Evolutionary conservation across 139 green algal species (phyloP), one percentile per base, ranked within the genome.

Genomic region (Coelastrella sp.): DNA sequence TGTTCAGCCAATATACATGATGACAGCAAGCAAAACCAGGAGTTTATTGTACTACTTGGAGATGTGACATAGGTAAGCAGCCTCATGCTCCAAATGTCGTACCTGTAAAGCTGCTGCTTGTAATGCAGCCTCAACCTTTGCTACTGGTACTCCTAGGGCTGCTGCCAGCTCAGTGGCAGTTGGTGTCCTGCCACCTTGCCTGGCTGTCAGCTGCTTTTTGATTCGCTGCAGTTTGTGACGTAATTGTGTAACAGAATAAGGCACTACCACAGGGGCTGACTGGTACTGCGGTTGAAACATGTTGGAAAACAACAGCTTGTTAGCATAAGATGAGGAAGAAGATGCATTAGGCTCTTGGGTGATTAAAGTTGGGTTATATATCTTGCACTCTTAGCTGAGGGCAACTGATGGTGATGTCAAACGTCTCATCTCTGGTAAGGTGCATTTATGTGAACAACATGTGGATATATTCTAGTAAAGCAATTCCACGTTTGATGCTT

Each of bases 91-190:
- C 59, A 21, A 30, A 27, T 17, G 2, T 27, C 67, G 19, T 38
- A 76, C 68, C 68, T 76, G 68, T 38, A 76, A 25, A 21, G 17
- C 19, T 2, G 68, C 30, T 7, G 68, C 68, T n/a, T 76, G 35
- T 38, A 76, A n/a, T 32, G 37, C 68, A 6, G 25, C 37, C 68
- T 57, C 35, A 27, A 38, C 68, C 68, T 76, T 38, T 38, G 41
- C 34, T 38, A 57, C 17, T 6, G 68, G 21, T 5, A 76, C 35
- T 21, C 68, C 68, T 35, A 38, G 37, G 21, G 68, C 68, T 76
- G 68, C 68, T 53, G 68, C 68, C 68, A 76, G 68, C 4, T 59
- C 48, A 57, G 48, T 23, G 17, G 48, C 17, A 57, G 13, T 57
- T 1, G 48, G 68, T 76, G 69, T n/a, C 60, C 8, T 30, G 40